Base-by-base conservation (phyloP, 306 rosid species). In the Malus asiatica region DNA sequence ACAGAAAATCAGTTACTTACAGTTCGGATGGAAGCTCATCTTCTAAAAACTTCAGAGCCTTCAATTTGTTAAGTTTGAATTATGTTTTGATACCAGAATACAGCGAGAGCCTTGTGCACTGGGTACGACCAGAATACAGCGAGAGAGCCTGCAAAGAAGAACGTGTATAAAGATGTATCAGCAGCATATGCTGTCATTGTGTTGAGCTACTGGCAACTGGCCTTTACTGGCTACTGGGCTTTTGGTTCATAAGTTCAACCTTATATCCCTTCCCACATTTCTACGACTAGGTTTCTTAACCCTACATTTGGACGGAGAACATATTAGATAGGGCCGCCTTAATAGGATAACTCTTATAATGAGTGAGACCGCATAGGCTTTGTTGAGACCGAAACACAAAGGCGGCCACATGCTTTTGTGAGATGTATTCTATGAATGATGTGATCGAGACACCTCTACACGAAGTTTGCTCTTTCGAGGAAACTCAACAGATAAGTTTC, bases 191-290 rank as follows among this genome's bases (percentile, higher is more conserved):
- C 68, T 75, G 77, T 88, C 63, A 89, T 91, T 45, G 81, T 88
- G 72, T 55, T 88, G 87, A 86, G 76, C 81, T 89, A 89, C 76
- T 89, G 97, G 95, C 89, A 61, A 59, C 53, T 91, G 72, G 91
- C 93, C 64, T 85, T 86, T 72, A 66, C 77, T 15, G 91, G 97
- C 33, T 89, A 86, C 75, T 89, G 91, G 93, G 97, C 97, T 27
- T 91, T 91, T 10, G 92, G 97, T 66, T 91, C 97, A 71, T 38
- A 85, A 82, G 97, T 91, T 62, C 71, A 87, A 72, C 89, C 97
- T 69, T 87, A 91, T 33, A 5, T 33, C 38, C 38, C 38, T 33
- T 33, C 38, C 38, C 38, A 33, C 38, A 33, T 33, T 33, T 33
- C 38, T 1, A 33, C 38, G 38, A 33, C 0, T 33, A 5, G 38